A percentile compares a stretch with the other conserved stretches of the same genome.
Evolutionary conservation across 768 basidiomycete genomes (phyloP).

Genomic region (Boletus sp.): DNA sequence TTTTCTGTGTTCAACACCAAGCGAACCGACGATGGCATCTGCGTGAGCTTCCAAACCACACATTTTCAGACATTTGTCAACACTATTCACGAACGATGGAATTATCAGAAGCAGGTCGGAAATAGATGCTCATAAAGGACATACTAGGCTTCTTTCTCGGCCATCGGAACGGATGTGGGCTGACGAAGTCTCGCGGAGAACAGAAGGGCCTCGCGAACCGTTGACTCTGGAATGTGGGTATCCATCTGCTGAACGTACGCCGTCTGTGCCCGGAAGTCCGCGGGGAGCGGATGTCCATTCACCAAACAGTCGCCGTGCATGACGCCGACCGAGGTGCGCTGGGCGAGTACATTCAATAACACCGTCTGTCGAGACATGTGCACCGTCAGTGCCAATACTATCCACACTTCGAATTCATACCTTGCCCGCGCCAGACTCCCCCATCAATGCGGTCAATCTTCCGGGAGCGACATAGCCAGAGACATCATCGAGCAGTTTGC

Average conservation of each 20-base stretch:
- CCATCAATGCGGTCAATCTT: constrained; percentile 51
- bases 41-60: constrained; percentile 61
- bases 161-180: constrained; percentile 55
- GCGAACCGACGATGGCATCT: constrained; percentile 62
- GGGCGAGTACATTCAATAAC: constrained; percentile 54
- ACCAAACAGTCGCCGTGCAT: constrained; percentile 52
- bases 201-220: constrained; percentile 76
- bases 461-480: constrained; percentile 51
- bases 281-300: constrained; percentile 50
- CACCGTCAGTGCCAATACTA: background rate
- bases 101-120: background rate
- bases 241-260: constrained; percentile 66
- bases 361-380: constrained; percentile 43
- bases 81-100: constrained; percentile 27
- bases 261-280: constrained; percentile 64
- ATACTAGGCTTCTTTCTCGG: constrained; percentile 79
- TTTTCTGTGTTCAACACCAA: constrained; percentile 48
- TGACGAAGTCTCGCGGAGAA: constrained; percentile 82
- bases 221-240: constrained; percentile 69
- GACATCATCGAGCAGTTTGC: constrained; percentile 43
- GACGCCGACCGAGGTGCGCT: constrained; percentile 46
- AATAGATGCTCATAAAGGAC: constrained; percentile 23
- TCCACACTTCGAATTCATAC: background rate
- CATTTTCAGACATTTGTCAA: constrained; percentile 58
- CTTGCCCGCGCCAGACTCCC: constrained; percentile 35